phyloP scores from a whole-genome alignment of 2,329 filamentous ascomycete genomes.

The Dendrostoma leiphaemia region DNA sequence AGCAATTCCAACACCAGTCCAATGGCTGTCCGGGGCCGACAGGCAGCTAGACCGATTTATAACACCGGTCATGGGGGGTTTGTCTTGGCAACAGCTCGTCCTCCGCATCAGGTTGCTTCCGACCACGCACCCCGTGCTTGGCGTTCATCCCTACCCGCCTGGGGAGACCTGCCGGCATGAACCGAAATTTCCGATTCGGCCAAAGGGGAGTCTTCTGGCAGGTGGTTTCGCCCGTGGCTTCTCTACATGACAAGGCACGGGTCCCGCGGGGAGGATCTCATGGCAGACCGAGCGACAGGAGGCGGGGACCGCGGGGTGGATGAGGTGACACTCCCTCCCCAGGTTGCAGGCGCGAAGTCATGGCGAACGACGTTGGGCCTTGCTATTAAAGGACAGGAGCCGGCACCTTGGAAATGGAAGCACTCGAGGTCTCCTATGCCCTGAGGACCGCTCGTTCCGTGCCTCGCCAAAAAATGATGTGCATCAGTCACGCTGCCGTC shows the following conservation, averaged over 20 bases:
- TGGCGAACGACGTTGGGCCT: background rate
- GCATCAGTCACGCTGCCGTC: background rate
- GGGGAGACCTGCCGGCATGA: background rate
- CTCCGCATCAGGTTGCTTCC: background rate
- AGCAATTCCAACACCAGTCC: background rate
- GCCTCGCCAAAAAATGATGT: conserved; percentile 4
- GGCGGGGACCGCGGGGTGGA: no score
- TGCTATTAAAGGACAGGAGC: background rate
- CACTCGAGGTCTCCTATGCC: background rate
- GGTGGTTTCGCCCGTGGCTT: background rate
- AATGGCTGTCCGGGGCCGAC: background rate
- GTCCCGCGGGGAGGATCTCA: background rate
- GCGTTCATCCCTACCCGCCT: no score
- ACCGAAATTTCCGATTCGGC: conserved; percentile 1
- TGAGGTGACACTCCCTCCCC: no score
- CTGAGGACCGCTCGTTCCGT: background rate
- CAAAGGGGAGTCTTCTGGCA: background rate
- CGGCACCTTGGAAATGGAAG: background rate
- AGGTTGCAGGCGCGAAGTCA: background rate
- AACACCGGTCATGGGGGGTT: background rate
- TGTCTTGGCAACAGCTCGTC: background rate
- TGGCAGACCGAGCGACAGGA: background rate
- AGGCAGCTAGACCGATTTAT: background rate
- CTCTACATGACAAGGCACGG: background rate
- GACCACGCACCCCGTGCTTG: conserved; percentile 1